A percentile compares a stretch with the other conserved stretches of the same genome.
phyloP scores from a whole-genome alignment of 1,284 basidiomycete species.

The Inonotus obliquus region DNA sequence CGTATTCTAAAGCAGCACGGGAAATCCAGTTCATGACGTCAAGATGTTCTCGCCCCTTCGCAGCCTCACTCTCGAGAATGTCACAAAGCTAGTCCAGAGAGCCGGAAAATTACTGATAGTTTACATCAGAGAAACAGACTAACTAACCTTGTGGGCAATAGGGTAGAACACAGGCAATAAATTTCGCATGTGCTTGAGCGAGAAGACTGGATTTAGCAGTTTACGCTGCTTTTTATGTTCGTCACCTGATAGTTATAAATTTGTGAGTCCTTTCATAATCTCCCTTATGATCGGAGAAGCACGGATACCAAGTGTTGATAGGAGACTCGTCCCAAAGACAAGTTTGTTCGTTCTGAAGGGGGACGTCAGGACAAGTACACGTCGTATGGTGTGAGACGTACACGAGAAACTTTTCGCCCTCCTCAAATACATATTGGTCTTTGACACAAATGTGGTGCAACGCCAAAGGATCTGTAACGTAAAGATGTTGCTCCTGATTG shows the following conservation, averaged over 20 bases:
- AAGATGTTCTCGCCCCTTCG: conserved; percentile 28
- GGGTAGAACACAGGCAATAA: conserved; percentile 27
- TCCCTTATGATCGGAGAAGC: conserved; percentile 3
- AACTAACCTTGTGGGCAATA: conserved; percentile 27
- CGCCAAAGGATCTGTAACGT: conserved; percentile 23
- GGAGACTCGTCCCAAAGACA: conserved; percentile 22
- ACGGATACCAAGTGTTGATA: conserved; percentile 22
- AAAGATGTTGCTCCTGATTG: conserved; percentile 16
- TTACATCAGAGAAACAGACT: conserved; percentile 18
- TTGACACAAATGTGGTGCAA: conserved; percentile 29
- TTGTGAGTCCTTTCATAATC: neutral
- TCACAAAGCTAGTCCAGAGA: conserved; percentile 25
- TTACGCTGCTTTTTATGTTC: conserved; percentile 26
- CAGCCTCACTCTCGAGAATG: conserved; percentile 18
- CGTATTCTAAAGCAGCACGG: conserved; percentile 32
- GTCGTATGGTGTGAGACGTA: conserved; percentile 12
- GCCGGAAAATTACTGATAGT: conserved; percentile 24
- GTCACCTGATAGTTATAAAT: conserved; percentile 22
- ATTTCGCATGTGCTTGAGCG: conserved; percentile 26
- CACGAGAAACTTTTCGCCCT: conserved; percentile 21
- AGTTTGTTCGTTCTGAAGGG: conserved; percentile 18
- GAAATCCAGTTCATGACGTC: conserved; percentile 38
- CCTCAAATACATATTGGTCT: conserved; percentile 29
- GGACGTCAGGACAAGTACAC: neutral
- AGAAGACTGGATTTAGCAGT: conserved; percentile 30